A percentile compares a stretch with the other conserved stretches of the same genome.
Evolutionary conservation across 129 eudicot genomes (phyloP).

Genomic region (Scalesia atractyloides): DNA sequence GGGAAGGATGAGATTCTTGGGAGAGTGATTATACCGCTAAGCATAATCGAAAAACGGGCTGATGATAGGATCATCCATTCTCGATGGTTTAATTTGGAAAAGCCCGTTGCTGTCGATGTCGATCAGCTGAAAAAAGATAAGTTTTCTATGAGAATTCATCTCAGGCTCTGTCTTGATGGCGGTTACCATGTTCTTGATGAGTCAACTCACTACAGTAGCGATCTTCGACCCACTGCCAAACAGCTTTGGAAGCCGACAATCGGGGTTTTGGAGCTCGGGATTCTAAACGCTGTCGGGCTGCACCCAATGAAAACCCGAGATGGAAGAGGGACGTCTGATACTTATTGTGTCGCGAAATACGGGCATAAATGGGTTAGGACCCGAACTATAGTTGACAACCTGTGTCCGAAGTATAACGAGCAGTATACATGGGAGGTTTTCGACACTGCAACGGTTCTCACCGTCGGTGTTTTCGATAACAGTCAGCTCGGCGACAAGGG

Average conservation of each 20-base stretch:
- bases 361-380: slow-evolving; percentile 97
- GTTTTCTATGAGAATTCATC: slow-evolving; percentile 83
- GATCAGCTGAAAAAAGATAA: slow-evolving; percentile 91
- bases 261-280: slow-evolving; percentile 86
- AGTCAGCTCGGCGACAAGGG: slow-evolving; percentile 78
- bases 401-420: slow-evolving; percentile 84
- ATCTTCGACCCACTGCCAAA: slow-evolving; percentile 96
- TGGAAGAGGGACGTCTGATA: slow-evolving; percentile 86
- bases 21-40: slow-evolving; percentile 73
- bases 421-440: slow-evolving; percentile 98
- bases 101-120: slow-evolving; percentile 78
- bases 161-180: slow-evolving; percentile 86
- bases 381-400: slow-evolving; percentile 80
- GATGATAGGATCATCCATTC: slow-evolving; percentile 88
- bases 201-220: slow-evolving; percentile 92
- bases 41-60: slow-evolving; percentile 86
- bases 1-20: slow-evolving; percentile 96
- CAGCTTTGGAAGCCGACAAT: slow-evolving; percentile 92
- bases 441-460: slow-evolving; percentile 88
- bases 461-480: slow-evolving; percentile 89
- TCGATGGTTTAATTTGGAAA: slow-evolving; percentile 91
- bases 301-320: slow-evolving; percentile 96
- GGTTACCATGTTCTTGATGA: slow-evolving; percentile 98
- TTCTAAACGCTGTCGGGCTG: slow-evolving; percentile 81
- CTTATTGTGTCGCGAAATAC: slow-evolving; percentile 93